These are phyloP conservation scores for Penicillium cinerascens DNA, from an alignment of 495 filamentous ascomycete genomes.

Conservation along the genomic window DNA sequence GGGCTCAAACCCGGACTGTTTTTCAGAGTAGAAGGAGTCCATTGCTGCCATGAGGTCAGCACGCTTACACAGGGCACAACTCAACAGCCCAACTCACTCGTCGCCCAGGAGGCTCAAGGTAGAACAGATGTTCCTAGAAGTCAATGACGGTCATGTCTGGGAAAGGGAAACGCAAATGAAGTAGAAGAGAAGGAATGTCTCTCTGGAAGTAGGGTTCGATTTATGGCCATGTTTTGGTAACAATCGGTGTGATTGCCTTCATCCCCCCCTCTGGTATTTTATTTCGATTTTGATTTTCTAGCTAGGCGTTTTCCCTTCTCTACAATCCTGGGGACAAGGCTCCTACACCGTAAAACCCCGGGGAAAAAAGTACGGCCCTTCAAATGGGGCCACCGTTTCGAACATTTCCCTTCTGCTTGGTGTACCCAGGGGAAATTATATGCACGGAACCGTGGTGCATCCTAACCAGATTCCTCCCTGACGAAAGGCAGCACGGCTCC, in stretches of 20 bases:
- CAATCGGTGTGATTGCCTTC: constrained; percentile 26
- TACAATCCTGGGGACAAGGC: background rate
- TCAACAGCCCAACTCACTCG: background rate
- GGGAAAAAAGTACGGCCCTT: background rate
- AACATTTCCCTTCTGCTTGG: constrained; percentile 4
- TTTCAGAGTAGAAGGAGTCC: constrained; percentile 35
- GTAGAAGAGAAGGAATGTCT: constrained; percentile 13
- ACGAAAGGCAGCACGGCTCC: constrained; percentile 20
- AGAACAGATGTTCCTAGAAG: constrained; percentile 1
- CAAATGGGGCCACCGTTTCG: background rate
- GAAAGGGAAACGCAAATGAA: constrained; percentile 9
- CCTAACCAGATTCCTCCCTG: constrained; percentile 18
- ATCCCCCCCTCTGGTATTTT: background rate
- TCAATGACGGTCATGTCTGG: constrained; percentile 2
- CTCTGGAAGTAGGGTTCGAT: constrained; percentile 26
- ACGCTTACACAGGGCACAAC: background rate
- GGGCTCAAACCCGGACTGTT: constrained; percentile 23
- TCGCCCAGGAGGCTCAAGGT: background rate
- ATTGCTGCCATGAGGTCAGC: constrained; percentile 19
- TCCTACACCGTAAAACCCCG: background rate
- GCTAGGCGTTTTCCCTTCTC: constrained; percentile 1
- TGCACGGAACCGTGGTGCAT: constrained; percentile 24
- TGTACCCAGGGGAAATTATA: constrained; percentile 28
- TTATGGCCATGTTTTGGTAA: constrained; percentile 29
- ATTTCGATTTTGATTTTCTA: background rate